These are phyloP conservation scores for Gossypium davidsonii DNA, from an alignment of 441 rosid species.

Conservation along the genomic window DNA sequence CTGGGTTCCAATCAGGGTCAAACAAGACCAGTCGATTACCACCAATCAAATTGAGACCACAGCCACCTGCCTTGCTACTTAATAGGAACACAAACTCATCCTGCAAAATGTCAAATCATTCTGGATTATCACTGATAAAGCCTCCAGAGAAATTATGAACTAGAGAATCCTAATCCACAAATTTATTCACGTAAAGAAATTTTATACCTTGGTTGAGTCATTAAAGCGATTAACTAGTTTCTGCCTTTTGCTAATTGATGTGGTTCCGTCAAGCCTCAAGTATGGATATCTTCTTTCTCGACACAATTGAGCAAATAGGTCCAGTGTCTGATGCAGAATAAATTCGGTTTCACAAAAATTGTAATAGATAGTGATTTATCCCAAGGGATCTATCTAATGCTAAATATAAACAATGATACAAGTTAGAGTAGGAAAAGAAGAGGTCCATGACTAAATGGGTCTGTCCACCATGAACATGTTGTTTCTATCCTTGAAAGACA, in stretches of 20 bases:
- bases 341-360: slow-evolving; percentile 4
- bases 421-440: neutral
- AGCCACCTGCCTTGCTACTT: slow-evolving; percentile 99
- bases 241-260: slow-evolving; percentile 93
- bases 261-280: slow-evolving; percentile 90
- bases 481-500: neutral
- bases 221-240: slow-evolving; percentile 87
- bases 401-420: neutral
- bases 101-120: slow-evolving; percentile 36
- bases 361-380: neutral
- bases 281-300: slow-evolving; percentile 96
- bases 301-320: slow-evolving; percentile 92
- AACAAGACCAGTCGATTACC: slow-evolving; percentile 90
- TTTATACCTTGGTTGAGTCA: slow-evolving; percentile 70
- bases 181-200: neutral
- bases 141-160: slow-evolving; percentile 7
- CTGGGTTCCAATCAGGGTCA: slow-evolving; percentile 99
- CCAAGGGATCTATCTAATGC: slow-evolving; percentile 1
- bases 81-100: slow-evolving; percentile 93
- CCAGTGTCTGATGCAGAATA: slow-evolving; percentile 66
- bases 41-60: slow-evolving; percentile 95
- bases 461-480: neutral
- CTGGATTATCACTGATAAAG: slow-evolving; percentile 16
- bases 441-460: neutral
- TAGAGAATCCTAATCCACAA: neutral